Conservation (phyloP, 192 early-diverging fungal genomes). For the Coemansia guatemalensis region DNA sequence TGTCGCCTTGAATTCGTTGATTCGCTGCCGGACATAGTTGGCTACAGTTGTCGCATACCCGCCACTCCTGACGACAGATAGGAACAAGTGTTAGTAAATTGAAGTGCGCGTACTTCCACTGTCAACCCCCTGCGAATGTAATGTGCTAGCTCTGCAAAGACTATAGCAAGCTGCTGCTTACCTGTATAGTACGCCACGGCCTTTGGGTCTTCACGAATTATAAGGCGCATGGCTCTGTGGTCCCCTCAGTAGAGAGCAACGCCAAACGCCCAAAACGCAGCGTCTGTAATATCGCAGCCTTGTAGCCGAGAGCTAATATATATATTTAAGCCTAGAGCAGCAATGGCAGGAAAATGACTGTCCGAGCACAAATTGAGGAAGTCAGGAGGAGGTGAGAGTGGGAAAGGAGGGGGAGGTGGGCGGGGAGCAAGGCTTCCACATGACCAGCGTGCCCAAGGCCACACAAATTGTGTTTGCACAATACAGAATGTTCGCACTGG, state of each 20-base stretch:
- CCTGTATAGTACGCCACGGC: conserved; percentile 53
- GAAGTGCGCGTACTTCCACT: neutral
- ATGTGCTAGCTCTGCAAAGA: neutral
- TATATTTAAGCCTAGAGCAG: neutral
- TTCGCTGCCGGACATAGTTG: conserved; percentile 75
- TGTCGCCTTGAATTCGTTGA: conserved; percentile 74
- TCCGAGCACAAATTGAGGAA: neutral
- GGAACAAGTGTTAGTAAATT: neutral
- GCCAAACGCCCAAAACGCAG: conserved; percentile 2
- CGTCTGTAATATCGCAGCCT: neutral
- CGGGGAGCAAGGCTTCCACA: neutral
- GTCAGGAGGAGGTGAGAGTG: neutral
- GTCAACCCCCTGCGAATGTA: too few relatives aligned
- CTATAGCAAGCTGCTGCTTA: conserved; percentile 11
- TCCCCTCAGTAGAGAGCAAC: conserved; percentile 2
- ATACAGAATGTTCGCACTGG: neutral
- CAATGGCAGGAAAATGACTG: neutral
- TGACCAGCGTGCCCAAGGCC: neutral
- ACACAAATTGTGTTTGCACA: neutral
- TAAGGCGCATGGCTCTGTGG: conserved; percentile 39
- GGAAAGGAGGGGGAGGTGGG: neutral
- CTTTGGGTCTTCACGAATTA: conserved; percentile 53
- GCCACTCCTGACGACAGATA: neutral
- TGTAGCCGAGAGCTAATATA: neutral
- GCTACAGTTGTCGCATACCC: conserved; percentile 47